phyloP scores from a whole-genome alignment of 108 stramenopile genomes.

The Nitzschia sp. region DNA sequence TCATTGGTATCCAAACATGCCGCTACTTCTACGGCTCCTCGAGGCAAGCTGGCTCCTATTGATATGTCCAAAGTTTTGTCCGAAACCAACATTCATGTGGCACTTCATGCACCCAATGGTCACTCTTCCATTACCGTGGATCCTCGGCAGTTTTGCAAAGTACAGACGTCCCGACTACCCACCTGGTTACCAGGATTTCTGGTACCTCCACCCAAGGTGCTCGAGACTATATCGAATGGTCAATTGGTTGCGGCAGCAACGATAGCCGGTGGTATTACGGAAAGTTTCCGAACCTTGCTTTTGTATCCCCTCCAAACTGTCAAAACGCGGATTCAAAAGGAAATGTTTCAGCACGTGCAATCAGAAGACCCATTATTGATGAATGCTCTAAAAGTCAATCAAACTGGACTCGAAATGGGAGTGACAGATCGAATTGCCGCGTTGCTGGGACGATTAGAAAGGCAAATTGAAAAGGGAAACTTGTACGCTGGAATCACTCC shows the following conservation, averaged over 20 bases:
- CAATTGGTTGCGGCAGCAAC: constrained; percentile 70
- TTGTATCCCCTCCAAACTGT: constrained; percentile 75
- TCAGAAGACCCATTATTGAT: background rate
- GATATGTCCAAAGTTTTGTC: constrained; percentile 44
- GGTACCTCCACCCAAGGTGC: constrained; percentile 44
- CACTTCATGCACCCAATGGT: constrained; percentile 22
- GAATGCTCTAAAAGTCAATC: constrained; percentile 3
- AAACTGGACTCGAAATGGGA: constrained; percentile 4
- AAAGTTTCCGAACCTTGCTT: constrained; percentile 64
- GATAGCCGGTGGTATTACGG: constrained; percentile 65
- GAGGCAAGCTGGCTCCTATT: constrained; percentile 33
- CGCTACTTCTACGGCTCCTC: background rate
- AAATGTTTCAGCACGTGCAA: constrained; percentile 8
- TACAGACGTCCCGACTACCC: constrained; percentile 35
- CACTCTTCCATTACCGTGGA: constrained; percentile 34
- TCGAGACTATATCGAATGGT: constrained; percentile 62
- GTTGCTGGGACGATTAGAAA: constrained; percentile 41
- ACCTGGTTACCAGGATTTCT: constrained; percentile 40
- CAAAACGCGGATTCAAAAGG: constrained; percentile 71
- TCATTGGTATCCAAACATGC: too few relatives aligned
- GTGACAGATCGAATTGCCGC: constrained; percentile 34
- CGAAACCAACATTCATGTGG: constrained; percentile 52
- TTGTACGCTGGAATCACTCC: constrained; percentile 73
- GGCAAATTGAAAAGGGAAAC: constrained; percentile 58
- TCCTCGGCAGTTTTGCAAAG: constrained; percentile 41